These are phyloP conservation scores for Hemisphaericaspora xylofermentans DNA, from an alignment of 1,139 yeast species.

Conservation along the genomic window DNA sequence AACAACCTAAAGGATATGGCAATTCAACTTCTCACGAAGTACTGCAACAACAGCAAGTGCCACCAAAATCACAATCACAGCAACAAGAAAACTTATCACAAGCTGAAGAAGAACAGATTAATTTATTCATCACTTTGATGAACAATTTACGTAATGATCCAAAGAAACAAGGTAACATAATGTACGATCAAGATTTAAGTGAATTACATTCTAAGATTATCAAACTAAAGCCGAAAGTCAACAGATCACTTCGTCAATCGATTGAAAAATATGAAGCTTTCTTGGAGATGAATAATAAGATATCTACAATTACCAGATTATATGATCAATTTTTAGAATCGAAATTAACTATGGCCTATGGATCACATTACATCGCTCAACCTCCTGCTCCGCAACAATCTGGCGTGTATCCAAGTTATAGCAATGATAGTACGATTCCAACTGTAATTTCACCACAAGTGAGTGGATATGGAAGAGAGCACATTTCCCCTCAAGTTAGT, in stretches of 20 bases:
- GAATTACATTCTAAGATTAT: slow-evolving; percentile 65
- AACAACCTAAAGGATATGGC: slow-evolving; percentile 6
- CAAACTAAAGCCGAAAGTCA: slow-evolving; percentile 72
- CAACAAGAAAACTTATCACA: slow-evolving; percentile 44
- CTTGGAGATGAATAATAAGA: slow-evolving; percentile 77
- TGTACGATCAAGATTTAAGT: slow-evolving; percentile 61
- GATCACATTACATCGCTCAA: slow-evolving; percentile 25
- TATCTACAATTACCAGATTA: slow-evolving; percentile 72
- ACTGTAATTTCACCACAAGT: slow-evolving; percentile 1
- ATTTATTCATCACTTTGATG: slow-evolving; percentile 67
- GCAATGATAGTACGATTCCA: not conserved
- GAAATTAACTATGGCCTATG: slow-evolving; percentile 53
- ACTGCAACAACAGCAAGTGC: slow-evolving; percentile 12
- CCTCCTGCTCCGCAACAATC: not conserved
- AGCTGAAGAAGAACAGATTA: slow-evolving; percentile 66
- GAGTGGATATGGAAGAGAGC: slow-evolving; percentile 1
- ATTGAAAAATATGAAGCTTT: slow-evolving; percentile 67
- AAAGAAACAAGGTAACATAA: slow-evolving; percentile 47
- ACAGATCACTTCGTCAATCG: slow-evolving; percentile 61
- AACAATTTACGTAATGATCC: slow-evolving; percentile 52
- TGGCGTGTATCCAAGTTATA: not conserved
- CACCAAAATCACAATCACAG: slow-evolving; percentile 16
- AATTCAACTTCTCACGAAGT: not conserved
- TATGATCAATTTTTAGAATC: slow-evolving; percentile 80
- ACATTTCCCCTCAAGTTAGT: not conserved